Evolutionary conservation across 179 eudicot species (phyloP).

Genomic region (Monotropa hypopitys): DNA sequence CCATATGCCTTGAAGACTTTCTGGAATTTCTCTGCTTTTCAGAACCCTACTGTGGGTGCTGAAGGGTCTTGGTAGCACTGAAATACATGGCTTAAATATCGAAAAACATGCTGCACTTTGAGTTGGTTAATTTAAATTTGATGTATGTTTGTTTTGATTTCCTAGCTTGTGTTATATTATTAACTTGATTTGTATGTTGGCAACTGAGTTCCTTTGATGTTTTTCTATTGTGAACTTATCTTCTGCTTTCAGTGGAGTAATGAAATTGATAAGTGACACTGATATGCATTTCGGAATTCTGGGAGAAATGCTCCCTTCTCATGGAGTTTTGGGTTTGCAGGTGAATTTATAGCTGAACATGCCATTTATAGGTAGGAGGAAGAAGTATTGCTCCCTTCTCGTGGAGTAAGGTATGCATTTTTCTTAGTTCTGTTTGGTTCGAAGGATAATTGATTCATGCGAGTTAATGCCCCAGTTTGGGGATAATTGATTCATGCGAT

Average conservation of each 20-base stretch:
- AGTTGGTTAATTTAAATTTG: background rate
- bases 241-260: background rate
- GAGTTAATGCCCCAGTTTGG: background rate
- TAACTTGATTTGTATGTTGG: background rate
- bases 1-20: constrained; percentile 58
- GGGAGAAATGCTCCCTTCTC: background rate
- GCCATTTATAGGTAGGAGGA: too few relatives aligned
- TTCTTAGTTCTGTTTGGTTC: background rate
- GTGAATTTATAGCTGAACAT: background rate
- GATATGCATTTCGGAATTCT: background rate
- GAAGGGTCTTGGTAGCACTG: constrained; percentile 58
- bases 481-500: background rate
- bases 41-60: constrained; percentile 55
- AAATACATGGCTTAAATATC: background rate
- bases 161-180: background rate
- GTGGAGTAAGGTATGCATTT: background rate
- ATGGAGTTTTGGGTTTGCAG: background rate
- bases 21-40: constrained; percentile 48
- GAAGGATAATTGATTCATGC: background rate
- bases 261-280: background rate
- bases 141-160: constrained; percentile 5
- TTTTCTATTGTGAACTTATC: background rate
- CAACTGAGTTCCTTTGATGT: background rate
- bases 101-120: background rate
- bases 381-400: too few relatives aligned